Evolutionary conservation across 805 yeast genomes (phyloP), one percentile per base, ranked within the genome.

Genomic region (Metschnikowia borealis): DNA sequence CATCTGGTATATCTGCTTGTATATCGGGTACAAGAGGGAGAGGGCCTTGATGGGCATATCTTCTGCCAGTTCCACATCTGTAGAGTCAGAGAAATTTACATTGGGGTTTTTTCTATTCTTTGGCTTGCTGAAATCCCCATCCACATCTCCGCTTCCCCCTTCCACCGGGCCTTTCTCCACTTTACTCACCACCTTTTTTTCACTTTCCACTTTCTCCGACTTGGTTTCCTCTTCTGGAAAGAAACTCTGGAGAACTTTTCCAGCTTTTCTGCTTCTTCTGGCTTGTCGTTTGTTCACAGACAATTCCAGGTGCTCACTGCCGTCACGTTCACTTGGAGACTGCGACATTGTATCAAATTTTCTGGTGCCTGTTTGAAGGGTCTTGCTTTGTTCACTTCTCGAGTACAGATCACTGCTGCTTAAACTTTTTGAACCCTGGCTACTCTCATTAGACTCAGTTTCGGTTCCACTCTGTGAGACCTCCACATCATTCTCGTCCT

Each of bases 61-160:
- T 2, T 17, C 40, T 8, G 11, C 38, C 53, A 52, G 55, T 10
- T 52, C 55, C 29, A 52, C 55, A 34, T 52, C 55, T 8, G 55
- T 52, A 5, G 55, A 52, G 44, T 52, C 55, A 10, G 52, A 49
- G 38, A 37, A 47, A 38, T 52, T 51, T 26, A 52, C 50, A 39
- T 39, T 39, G 5, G 33, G 20, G 8, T 29, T 26, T 18, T 17
- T 43, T 2, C 45, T 7, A 10, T 20, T 32, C 20, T 47, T 43
- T 3, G 38, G 5, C 13, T 23, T 35, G 11, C 17, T 43, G 11
- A n/a, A 8, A 14, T 15, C 41, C n/a, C 10, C 41, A 5, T 8
- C 31, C 14, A 17, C 13, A 11, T 15, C n/a, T 14, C 13, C n/a
- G 11, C 20, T 38, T 21, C 31, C 31, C 18, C 10, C 32, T 14